These are phyloP conservation scores for Austropuccinia psidii DNA, from an alignment of 1,284 basidiomycete species.

Conservation along the genomic window DNA sequence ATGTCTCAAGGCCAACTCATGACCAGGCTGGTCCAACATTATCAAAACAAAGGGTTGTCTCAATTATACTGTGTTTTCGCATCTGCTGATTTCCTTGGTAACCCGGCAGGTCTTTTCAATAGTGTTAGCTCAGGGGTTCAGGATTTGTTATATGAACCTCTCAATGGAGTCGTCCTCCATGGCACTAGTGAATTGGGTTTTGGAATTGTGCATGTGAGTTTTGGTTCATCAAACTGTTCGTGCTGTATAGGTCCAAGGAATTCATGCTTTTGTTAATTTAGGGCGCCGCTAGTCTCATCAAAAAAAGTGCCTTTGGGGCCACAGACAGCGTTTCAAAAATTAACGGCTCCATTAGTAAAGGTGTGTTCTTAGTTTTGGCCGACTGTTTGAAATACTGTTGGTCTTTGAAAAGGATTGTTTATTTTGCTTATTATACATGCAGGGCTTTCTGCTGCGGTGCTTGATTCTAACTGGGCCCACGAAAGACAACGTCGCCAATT, in stretches of 20 bases:
- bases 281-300: constrained; percentile 96
- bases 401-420: constrained; percentile 76
- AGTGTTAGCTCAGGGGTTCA: constrained; percentile 98
- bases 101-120: constrained; percentile 92
- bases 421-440: constrained; percentile 57
- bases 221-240: background rate
- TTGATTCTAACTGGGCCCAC: constrained; percentile 36
- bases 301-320: constrained; percentile 96
- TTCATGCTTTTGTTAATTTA: constrained; percentile 48
- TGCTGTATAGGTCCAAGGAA: background rate
- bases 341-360: constrained; percentile 94
- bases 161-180: constrained; percentile 93
- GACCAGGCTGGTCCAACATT: constrained; percentile 80
- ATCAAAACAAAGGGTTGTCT: constrained; percentile 83
- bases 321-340: constrained; percentile 95
- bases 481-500: constrained; percentile 37
- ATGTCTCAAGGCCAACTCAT: constrained; percentile 75
- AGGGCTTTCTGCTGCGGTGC: constrained; percentile 36
- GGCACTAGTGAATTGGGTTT: constrained; percentile 92
- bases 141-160: constrained; percentile 98
- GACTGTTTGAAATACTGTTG: too few species aligned
- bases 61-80: constrained; percentile 95
- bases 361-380: too few species aligned
- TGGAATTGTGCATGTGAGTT: constrained; percentile 80
- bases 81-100: constrained; percentile 77